Conservation (phyloP, 805 yeast genomes). For the Wickerhamiella occidentalis region DNA sequence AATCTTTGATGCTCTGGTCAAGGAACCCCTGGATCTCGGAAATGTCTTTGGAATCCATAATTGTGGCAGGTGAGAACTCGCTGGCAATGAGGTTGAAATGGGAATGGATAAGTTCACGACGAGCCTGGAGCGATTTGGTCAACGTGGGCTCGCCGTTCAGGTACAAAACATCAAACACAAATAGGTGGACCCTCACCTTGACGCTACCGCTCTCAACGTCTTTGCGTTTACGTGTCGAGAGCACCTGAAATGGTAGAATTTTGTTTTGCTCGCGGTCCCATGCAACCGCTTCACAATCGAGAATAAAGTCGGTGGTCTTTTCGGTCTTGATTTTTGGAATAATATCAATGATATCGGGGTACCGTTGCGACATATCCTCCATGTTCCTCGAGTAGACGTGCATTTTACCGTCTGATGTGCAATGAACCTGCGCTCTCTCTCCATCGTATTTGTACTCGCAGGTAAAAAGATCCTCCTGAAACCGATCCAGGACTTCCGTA, state of each 20-base stretch:
- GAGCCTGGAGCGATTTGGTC: conserved; percentile 50
- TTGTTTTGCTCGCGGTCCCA: conserved; percentile 73
- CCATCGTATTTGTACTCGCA: conserved; percentile 98
- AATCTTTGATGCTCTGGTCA: conserved; percentile 77
- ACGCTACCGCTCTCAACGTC: conserved; percentile 81
- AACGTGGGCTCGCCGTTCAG: conserved; percentile 63
- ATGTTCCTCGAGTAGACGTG: conserved; percentile 84
- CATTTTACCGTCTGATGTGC: conserved; percentile 49
- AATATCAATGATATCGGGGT: conserved; percentile 75
- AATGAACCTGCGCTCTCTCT: conserved; percentile 91
- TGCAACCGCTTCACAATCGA: conserved; percentile 97
- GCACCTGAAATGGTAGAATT: conserved; percentile 84
- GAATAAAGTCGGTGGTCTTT: conserved; percentile 44
- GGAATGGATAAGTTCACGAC: conserved; percentile 49
- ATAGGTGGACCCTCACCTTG: conserved; percentile 81
- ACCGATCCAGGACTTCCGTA: conserved; percentile 81
- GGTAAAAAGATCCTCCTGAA: conserved; percentile 73
- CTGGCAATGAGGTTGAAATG: conserved; percentile 55
- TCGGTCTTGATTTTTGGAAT: conserved; percentile 44
- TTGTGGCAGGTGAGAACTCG: conserved; percentile 69
- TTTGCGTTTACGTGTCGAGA: conserved; percentile 88
- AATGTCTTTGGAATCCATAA: conserved; percentile 53
- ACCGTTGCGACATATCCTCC: conserved; percentile 92
- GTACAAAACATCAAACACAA: conserved; percentile 78
- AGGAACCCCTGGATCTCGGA: conserved; percentile 70